Percentiles rank a stretch among this genome's conserved stretches.
phyloP scores from a whole-genome alignment of 2,329 filamentous ascomycete species.

The Fusarium sp. region DNA sequence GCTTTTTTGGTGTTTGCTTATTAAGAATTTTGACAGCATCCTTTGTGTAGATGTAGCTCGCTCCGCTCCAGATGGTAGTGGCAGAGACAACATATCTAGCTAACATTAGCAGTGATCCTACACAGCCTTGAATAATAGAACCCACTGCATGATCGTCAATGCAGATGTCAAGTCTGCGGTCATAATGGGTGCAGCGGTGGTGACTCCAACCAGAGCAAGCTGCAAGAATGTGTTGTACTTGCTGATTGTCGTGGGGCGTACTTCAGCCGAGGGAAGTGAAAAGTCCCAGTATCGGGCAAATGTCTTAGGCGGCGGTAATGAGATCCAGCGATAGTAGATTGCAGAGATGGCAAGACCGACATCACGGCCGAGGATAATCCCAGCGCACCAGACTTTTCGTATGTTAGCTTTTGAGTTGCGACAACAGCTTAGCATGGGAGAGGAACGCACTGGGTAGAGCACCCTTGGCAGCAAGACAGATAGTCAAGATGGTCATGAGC shows the following conservation, averaged over 20 bases:
- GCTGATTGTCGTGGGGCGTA: conserved; percentile 83
- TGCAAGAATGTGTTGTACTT: conserved; percentile 96
- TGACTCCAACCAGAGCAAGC: conserved; percentile 84
- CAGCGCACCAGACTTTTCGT: conserved; percentile 80
- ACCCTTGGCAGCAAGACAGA: conserved; percentile 85
- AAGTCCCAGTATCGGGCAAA: conserved; percentile 97
- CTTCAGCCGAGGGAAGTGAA: conserved; percentile 86
- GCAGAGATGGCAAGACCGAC: conserved; percentile 84
- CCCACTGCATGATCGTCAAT: conserved; percentile 73
- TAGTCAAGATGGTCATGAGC: conserved; percentile 92
- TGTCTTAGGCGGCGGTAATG: conserved; percentile 91
- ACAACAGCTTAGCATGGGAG: not conserved
- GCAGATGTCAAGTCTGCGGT: conserved; percentile 65
- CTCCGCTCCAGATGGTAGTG: conserved; percentile 93
- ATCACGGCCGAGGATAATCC: conserved; percentile 91
- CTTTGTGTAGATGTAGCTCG: conserved; percentile 91
- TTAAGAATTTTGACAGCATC: conserved; percentile 88
- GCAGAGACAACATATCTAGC: conserved; percentile 82
- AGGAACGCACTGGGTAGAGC: conserved; percentile 75
- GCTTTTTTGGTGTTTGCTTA: conserved; percentile 41
- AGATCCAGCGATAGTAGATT: conserved; percentile 96
- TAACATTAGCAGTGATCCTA: conserved; percentile 1
- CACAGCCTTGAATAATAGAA: conserved; percentile 26
- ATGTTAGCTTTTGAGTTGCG: conserved; percentile 1
- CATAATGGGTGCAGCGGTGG: conserved; percentile 82